phyloP scores from a whole-genome alignment of 768 basidiomycete species.

The Thelephora ganbajun region DNA sequence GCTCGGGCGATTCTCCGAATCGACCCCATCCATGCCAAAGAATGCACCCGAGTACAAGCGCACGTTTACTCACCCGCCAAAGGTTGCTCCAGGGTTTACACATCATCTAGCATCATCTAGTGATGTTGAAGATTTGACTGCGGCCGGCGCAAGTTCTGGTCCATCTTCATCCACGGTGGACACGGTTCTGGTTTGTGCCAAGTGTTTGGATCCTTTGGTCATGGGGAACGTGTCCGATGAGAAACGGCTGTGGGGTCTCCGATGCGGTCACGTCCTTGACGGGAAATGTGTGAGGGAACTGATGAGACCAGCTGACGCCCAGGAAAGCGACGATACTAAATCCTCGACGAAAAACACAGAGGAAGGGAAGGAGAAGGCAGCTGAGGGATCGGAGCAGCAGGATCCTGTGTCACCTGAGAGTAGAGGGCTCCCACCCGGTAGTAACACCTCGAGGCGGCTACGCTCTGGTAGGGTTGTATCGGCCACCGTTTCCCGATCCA shows the following conservation, averaged over 20 bases:
- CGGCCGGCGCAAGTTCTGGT: slow-evolving; percentile 7
- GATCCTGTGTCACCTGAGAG: not conserved
- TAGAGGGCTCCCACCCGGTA: slow-evolving; percentile 5
- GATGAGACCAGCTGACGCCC: slow-evolving; percentile 26
- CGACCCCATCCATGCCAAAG: not conserved
- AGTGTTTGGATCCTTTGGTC: slow-evolving; percentile 50
- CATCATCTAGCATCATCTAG: slow-evolving; percentile 46
- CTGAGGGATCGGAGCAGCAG: slow-evolving; percentile 4
- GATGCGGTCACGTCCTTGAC: slow-evolving; percentile 70
- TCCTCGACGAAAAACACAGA: not conserved
- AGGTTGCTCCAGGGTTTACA: slow-evolving; percentile 48
- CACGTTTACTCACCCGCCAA: slow-evolving; percentile 51
- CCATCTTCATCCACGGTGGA: slow-evolving; percentile 16
- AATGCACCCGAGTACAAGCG: slow-evolving; percentile 32
- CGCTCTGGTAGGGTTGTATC: slow-evolving; percentile 6
- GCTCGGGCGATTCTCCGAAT: not conserved
- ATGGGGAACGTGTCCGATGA: slow-evolving; percentile 34
- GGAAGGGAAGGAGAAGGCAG: slow-evolving; percentile 18
- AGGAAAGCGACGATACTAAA: not conserved
- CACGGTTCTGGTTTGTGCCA: slow-evolving; percentile 49
- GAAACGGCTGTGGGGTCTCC: slow-evolving; percentile 51
- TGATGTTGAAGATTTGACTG: slow-evolving; percentile 22
- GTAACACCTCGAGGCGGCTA: slow-evolving; percentile 6
- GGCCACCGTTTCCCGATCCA: slow-evolving; percentile 1
- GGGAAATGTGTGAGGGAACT: slow-evolving; percentile 57